Evolutionary conservation across 345 rosid genomes (phyloP).

Genomic region (Pistacia atlantica): DNA sequence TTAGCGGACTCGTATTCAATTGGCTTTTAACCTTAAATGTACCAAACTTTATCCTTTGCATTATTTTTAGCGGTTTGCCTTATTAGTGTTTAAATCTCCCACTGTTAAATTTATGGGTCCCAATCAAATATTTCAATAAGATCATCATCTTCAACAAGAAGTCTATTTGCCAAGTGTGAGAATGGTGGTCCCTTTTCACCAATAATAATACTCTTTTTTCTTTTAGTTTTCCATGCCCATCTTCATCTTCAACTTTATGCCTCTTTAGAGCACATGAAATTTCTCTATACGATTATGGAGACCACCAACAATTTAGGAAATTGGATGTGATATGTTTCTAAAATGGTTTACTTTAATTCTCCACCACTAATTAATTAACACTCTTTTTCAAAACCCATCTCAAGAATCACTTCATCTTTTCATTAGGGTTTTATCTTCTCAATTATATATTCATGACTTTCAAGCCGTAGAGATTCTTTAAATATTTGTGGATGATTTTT

Average conservation of each 20-base stretch:
- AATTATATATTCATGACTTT: no score
- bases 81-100: background rate
- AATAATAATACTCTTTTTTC: no score
- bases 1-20: background rate
- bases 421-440: no score
- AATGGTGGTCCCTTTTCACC: background rate
- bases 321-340: conserved; percentile 7
- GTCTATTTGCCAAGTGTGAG: background rate
- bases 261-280: background rate
- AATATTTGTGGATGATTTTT: no score
- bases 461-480: background rate
- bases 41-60: no score
- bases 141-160: background rate
- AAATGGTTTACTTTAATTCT: conserved; percentile 21
- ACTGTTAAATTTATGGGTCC: background rate
- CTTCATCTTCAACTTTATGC: no score
- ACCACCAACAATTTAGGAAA: conserved; percentile 17
- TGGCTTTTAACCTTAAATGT: background rate
- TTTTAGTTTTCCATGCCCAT: no score
- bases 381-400: background rate
- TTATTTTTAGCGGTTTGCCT: no score
- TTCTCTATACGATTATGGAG: background rate
- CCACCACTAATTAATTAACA: no score
- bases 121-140: background rate
- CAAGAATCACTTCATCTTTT: conserved; percentile 32